phyloP scores from a whole-genome alignment of 2,329 filamentous ascomycete genomes.

The Dendrostoma leiphaemia region DNA sequence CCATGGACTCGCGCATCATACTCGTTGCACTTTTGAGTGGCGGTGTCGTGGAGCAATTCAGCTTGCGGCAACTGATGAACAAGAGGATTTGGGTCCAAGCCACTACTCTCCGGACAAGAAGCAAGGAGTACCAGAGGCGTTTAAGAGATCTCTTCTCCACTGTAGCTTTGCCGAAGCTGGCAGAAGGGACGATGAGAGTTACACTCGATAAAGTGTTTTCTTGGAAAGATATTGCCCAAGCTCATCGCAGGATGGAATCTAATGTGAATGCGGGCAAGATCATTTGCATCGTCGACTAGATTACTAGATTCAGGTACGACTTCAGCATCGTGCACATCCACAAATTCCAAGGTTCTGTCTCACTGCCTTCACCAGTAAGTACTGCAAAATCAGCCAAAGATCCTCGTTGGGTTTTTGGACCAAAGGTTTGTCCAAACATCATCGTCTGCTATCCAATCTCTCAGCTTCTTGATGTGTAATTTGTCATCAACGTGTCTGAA shows the following conservation, averaged over 20 bases:
- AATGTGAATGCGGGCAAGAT: background rate
- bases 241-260: background rate
- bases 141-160: background rate
- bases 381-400: constrained; percentile 14
- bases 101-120: background rate
- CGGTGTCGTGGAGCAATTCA: background rate
- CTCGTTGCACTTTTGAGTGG: background rate
- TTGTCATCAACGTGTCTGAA: constrained; percentile 22
- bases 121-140: background rate
- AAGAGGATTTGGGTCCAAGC: background rate
- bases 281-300: background rate
- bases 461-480: constrained; percentile 20
- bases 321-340: background rate
- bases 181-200: background rate
- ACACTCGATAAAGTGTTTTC: background rate
- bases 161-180: background rate
- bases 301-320: background rate
- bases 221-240: background rate
- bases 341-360: too few species aligned
- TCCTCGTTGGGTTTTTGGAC: constrained; percentile 21
- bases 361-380: too few species aligned
- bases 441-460: constrained; percentile 23
- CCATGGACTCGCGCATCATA: background rate
- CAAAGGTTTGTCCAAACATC: constrained; percentile 22
- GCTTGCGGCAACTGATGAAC: background rate